Conservation (phyloP, 176 grass and related monocot genomes). For the Aegilops tauschii region DNA sequence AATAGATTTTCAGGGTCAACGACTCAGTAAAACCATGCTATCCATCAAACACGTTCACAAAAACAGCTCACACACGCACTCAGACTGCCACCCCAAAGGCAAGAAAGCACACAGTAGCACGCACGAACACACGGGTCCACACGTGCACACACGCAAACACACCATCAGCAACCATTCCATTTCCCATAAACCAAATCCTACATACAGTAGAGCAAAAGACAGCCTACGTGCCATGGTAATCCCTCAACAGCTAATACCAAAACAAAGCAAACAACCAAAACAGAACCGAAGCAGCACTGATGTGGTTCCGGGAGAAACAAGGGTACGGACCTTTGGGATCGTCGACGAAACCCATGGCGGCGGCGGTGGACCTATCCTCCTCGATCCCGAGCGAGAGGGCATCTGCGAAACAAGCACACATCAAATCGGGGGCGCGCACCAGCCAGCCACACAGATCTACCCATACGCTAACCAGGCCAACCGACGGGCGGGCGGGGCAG, state of each 20-base stretch:
- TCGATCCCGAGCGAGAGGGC: slow-evolving; percentile 70
- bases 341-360: slow-evolving; percentile 74
- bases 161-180: neutral
- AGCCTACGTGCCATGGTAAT: neutral
- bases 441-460: slow-evolving; percentile 35
- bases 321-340: slow-evolving; percentile 65
- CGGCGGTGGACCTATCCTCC: slow-evolving; percentile 61
- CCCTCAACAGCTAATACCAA: neutral
- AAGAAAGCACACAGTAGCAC: neutral
- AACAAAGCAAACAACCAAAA: neutral
- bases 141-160: neutral
- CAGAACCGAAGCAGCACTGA: neutral
- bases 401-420: slow-evolving; percentile 51
- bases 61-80: neutral
- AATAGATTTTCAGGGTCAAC: slow-evolving; percentile 33
- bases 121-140: neutral
- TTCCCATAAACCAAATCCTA: slow-evolving; percentile 1
- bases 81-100: neutral
- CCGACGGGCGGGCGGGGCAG: neutral
- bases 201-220: neutral
- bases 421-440: slow-evolving; percentile 33
- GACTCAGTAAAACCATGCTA: slow-evolving; percentile 4
- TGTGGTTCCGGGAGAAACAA: neutral
- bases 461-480: neutral
- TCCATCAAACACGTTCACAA: neutral